Evolutionary conservation across 2,329 filamentous ascomycete genomes (phyloP).

Genomic region (Fusarium tricinctum): DNA sequence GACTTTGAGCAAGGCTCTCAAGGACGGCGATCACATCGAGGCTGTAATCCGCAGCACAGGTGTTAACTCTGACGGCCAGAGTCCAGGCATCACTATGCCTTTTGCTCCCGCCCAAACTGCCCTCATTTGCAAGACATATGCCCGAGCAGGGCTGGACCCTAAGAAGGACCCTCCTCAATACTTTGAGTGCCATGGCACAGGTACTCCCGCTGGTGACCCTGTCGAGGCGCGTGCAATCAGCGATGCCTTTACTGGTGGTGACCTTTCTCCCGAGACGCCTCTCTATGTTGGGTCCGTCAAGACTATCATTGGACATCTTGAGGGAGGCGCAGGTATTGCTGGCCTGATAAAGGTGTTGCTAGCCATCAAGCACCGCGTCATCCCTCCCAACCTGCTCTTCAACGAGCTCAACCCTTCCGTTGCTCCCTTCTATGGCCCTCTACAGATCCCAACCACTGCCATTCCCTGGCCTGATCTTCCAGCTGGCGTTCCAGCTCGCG

Average conservation of each 20-base stretch:
- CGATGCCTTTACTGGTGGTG: background rate
- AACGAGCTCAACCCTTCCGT: conserved; percentile 4
- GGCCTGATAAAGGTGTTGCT: background rate
- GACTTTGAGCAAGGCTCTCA: conserved; percentile 11
- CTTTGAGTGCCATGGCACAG: conserved; percentile 58
- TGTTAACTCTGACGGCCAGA: conserved; percentile 11
- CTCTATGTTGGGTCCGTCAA: conserved; percentile 30
- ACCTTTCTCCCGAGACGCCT: background rate
- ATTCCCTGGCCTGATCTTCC: conserved; percentile 10
- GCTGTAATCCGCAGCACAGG: conserved; percentile 15
- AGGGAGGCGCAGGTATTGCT: conserved; percentile 21
- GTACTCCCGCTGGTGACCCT: conserved; percentile 56
- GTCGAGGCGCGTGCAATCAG: conserved; percentile 8
- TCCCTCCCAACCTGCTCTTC: conserved; percentile 13
- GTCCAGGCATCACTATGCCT: conserved; percentile 4
- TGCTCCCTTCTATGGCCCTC: background rate
- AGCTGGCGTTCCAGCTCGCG: background rate
- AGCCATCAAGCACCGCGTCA: background rate
- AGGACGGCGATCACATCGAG: conserved; percentile 10
- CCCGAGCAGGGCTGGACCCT: background rate
- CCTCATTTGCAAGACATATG: conserved; percentile 1
- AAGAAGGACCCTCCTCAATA: conserved; percentile 12
- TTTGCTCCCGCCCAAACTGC: conserved; percentile 4
- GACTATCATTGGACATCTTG: conserved; percentile 28
- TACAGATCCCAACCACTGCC: conserved; percentile 5